A percentile compares a stretch with the other conserved stretches of the same genome.
These are phyloP conservation scores for Oenanthe sinensis DNA, from an alignment of 129 eudicot genomes.

Conservation along the genomic window DNA sequence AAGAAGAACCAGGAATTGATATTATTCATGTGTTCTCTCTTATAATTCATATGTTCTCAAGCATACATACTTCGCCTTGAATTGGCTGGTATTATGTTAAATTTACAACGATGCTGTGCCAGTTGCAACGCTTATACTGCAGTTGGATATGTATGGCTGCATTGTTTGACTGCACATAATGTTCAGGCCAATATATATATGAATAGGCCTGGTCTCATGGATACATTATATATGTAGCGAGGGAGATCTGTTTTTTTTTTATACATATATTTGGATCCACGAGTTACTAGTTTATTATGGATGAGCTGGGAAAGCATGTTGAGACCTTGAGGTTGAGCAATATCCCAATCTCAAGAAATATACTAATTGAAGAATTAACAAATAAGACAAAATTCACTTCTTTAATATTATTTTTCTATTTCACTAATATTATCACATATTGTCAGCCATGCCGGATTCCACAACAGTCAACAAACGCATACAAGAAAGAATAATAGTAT, in stretches of 20 bases:
- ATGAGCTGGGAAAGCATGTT: constrained; percentile 10
- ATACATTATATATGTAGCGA: no score
- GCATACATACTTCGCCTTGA: background rate
- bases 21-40: background rate
- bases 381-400: background rate
- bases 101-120: background rate
- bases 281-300: background rate
- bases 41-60: background rate
- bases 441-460: constrained; percentile 2
- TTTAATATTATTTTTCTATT: background rate
- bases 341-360: background rate
- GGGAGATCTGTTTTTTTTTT: no score
- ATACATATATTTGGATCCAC: background rate
- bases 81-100: background rate
- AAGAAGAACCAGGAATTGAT: background rate
- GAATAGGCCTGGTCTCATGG: background rate
- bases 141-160: background rate
- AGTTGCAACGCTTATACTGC: no score
- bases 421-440: background rate
- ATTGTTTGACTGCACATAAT: background rate
- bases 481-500: background rate
- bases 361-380: background rate
- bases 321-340: background rate
- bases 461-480: background rate
- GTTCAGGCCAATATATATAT: background rate